Evolutionary conservation across 2,329 filamentous ascomycete genomes (phyloP).

Genomic region (Phialophora expanda): DNA sequence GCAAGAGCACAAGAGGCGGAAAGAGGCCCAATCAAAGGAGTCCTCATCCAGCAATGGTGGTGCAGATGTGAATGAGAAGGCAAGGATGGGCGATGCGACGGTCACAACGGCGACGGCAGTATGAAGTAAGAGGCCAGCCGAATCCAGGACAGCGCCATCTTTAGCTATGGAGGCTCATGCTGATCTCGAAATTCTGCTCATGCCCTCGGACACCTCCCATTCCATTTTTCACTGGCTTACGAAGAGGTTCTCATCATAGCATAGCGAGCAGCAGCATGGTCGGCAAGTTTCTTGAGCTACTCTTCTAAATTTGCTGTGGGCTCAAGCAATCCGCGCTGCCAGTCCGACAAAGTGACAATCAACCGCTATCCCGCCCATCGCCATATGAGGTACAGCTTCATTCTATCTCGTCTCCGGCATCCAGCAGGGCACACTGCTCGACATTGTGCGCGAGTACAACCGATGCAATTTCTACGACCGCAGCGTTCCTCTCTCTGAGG

Average conservation of each 20-base stretch:
- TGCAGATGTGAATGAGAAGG: not conserved
- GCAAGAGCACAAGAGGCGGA: conserved; percentile 2
- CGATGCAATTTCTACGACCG: no score
- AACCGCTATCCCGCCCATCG: not conserved
- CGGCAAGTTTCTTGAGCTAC: not conserved
- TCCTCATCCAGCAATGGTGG: not conserved
- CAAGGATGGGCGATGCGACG: not conserved
- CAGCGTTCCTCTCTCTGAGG: not conserved
- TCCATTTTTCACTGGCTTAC: not conserved
- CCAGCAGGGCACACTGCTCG: no score
- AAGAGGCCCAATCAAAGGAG: not conserved
- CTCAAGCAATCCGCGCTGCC: not conserved
- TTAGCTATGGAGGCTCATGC: not conserved
- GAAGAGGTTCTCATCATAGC: not conserved
- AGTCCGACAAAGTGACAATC: not conserved
- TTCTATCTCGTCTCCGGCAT: not conserved
- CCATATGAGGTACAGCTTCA: not conserved
- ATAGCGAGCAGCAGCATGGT: not conserved
- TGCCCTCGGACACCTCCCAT: not conserved
- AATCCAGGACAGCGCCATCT: not conserved
- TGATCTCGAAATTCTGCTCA: not conserved
- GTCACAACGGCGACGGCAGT: not conserved
- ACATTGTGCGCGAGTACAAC: not conserved
- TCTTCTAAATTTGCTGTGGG: not conserved
- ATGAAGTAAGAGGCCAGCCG: not conserved